Base-by-base conservation (phyloP, 2,329 filamentous ascomycete species). In the Arachnomyces sp. region DNA sequence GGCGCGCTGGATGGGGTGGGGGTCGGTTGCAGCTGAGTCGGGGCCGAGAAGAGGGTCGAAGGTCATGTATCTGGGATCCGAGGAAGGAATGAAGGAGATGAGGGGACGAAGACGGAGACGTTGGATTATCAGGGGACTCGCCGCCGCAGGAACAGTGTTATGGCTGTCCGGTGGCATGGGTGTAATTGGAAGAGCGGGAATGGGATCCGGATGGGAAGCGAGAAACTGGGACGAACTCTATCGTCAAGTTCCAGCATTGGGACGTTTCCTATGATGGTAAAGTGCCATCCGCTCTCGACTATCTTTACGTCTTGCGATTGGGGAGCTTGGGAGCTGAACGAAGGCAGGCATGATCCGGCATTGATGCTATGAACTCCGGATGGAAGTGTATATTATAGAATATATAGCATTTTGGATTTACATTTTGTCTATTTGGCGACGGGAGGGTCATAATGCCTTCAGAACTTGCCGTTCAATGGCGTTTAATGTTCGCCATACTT, bases 101-200 rank as follows among this genome's bases (percentile, higher is more conserved):
- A 66, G 68, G 43, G 55, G 52, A 37, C 73, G 75, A 56, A 79
- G 80, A 56, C 73, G 78, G 55, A 76, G 76, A 52, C 84, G 84
- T 78, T 78, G 84, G 65, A 61, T 70, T 2, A 71, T 94, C 40
- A 87, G 93, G 56, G 80, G 72, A 0, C 59, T 79, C 39, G 74
- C 76, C 1, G 68, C 72, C 0, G 62, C 71, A 0, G 59, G 82
- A 2, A 72, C 79, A 6, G 73, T 66, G 0, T 40, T 88, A n/a
- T 95, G 89, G 89, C 77, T 89, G 38, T 79, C 81, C 0, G 89
- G 89, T 3, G 82, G 84, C 0, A 60, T 95, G 28, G 86, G 84
- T 0, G 70, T 94, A 12, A 78, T 94, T 7, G 87, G 82, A 2
- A 72, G 76, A 46, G 84, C 75, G 1, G 88, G 87, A 0, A 61